phyloP scores from a whole-genome alignment of 2,329 filamentous ascomycete genomes.

The Sporothrix inflata region DNA sequence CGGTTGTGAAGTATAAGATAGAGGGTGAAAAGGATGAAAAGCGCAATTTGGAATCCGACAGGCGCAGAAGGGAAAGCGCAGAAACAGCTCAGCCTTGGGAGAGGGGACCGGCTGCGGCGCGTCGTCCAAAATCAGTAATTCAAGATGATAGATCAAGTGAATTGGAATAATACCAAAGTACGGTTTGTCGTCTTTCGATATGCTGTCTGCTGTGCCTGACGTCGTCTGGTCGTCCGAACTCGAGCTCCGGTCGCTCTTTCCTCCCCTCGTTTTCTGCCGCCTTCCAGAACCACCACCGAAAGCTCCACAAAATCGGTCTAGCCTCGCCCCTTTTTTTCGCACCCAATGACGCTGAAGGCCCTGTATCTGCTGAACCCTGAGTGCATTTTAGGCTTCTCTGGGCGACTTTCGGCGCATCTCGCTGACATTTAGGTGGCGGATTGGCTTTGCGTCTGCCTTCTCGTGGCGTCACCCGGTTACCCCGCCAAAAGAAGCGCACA shows the following conservation, averaged over 20 bases:
- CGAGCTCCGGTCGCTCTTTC: background rate
- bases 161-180: background rate
- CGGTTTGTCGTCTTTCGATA: background rate
- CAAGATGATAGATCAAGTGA: background rate
- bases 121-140: background rate
- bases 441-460: slow-evolving; percentile 4
- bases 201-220: background rate
- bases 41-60: slow-evolving; percentile 15
- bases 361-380: background rate
- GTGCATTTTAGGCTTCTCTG: background rate
- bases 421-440: slow-evolving; percentile 19
- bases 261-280: slow-evolving; percentile 22
- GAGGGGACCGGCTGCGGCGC: background rate
- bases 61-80: background rate
- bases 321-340: slow-evolving; percentile 1
- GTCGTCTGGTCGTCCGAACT: background rate
- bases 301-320: slow-evolving; percentile 20
- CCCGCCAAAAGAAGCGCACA: slow-evolving; percentile 24
- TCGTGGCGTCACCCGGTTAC: slow-evolving; percentile 27
- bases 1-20: background rate
- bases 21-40: background rate
- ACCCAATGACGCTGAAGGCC: background rate
- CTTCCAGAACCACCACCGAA: slow-evolving; percentile 8
- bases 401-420: background rate
- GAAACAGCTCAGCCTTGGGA: slow-evolving; percentile 6